phyloP scores from a whole-genome alignment of 208 protist genomes.

The Leishmania turanica region DNA sequence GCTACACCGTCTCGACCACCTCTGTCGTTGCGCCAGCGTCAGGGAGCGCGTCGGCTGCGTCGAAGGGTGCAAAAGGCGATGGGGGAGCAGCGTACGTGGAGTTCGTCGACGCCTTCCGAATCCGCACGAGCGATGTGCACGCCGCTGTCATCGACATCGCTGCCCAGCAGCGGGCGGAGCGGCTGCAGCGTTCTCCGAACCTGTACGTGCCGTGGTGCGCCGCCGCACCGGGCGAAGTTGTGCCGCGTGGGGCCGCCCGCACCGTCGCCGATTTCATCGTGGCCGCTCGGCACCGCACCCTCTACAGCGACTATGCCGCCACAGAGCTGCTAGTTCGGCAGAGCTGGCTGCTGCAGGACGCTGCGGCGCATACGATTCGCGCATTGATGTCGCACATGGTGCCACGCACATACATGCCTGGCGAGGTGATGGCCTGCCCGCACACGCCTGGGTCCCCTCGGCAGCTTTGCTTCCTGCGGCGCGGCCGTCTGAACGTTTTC shows the following conservation, averaged over 20 bases:
- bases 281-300: constrained; percentile 50
- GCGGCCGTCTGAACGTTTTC: constrained; percentile 63
- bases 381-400: constrained; percentile 69
- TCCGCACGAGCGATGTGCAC: constrained; percentile 75
- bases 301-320: constrained; percentile 69
- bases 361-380: constrained; percentile 68
- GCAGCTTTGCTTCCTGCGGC: constrained; percentile 82
- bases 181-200: constrained; percentile 7
- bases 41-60: not conserved
- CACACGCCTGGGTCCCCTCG: constrained; percentile 45
- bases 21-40: not conserved
- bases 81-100: constrained; percentile 19
- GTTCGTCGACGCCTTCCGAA: constrained; percentile 58
- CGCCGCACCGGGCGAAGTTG: constrained; percentile 10
- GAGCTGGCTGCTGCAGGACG: constrained; percentile 91
- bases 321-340: constrained; percentile 84
- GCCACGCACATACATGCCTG: constrained; percentile 72
- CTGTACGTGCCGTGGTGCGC: constrained; percentile 29
- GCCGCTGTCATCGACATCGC: constrained; percentile 56
- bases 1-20: constrained; percentile 45
- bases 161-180: constrained; percentile 14
- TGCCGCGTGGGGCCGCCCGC: constrained; percentile 18
- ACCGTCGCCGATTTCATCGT: constrained; percentile 53
- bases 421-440: constrained; percentile 77
- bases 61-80: constrained; percentile 2